phyloP scores from a whole-genome alignment of 2,329 filamentous ascomycete genomes.

The Colletotrichum theobromicola region DNA sequence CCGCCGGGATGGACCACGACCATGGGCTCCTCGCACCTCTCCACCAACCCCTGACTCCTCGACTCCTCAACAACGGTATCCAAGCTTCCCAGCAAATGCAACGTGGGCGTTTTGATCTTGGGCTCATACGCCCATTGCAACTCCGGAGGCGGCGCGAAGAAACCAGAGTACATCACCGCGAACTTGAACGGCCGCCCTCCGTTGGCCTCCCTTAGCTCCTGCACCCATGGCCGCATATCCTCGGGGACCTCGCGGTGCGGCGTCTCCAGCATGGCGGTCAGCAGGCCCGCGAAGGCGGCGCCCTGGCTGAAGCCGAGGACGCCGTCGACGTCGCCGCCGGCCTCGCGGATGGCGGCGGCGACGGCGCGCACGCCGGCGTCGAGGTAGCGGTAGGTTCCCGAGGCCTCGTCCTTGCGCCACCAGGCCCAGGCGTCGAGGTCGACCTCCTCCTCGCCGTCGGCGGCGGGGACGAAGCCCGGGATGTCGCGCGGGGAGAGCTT shows the following conservation, averaged over 20 bases:
- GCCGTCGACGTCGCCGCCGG: conserved; percentile 76
- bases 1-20: conserved; percentile 81
- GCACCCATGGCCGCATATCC: conserved; percentile 42
- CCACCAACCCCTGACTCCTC: conserved; percentile 70
- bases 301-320: conserved; percentile 87
- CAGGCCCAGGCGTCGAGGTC: conserved; percentile 78
- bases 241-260: conserved; percentile 32
- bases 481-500: conserved; percentile 69
- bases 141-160: conserved; percentile 65
- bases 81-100: conserved; percentile 83
- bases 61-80: conserved; percentile 88
- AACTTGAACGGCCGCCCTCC: conserved; percentile 63
- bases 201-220: conserved; percentile 55
- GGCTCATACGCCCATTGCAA: conserved; percentile 75
- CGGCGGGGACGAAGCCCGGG: conserved; percentile 63
- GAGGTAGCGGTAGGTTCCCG: conserved; percentile 68
- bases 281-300: conserved; percentile 72
- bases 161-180: conserved; percentile 79
- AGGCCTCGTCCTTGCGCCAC: conserved; percentile 75
- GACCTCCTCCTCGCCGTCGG: conserved; percentile 35
- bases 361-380: conserved; percentile 70
- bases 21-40: conserved; percentile 61
- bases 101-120: conserved; percentile 74
- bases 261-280: conserved; percentile 75
- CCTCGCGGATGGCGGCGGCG: conserved; percentile 63